A percentile compares a stretch with the other conserved stretches of the same genome.
phyloP scores from a whole-genome alignment of 306 rosid species.

The Cicer yamashitae region DNA sequence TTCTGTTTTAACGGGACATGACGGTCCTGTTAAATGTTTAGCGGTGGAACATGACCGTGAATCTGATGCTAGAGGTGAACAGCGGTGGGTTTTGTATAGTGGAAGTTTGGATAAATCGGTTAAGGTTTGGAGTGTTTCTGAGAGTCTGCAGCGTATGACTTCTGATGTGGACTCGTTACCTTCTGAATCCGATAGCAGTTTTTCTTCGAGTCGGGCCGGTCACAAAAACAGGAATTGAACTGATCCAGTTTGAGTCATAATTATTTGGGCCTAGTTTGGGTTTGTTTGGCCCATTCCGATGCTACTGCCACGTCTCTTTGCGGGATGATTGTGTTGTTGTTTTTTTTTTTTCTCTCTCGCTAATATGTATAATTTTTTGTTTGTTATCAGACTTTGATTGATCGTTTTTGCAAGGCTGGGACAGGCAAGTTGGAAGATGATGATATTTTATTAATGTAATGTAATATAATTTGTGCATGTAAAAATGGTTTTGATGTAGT shows the following conservation, averaged over 20 bases:
- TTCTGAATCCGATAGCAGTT: conserved; percentile 64
- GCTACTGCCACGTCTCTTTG: not conserved
- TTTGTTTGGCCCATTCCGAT: not conserved
- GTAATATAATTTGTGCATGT: conserved; percentile 25
- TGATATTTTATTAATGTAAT: not conserved
- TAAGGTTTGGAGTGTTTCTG: conserved; percentile 87
- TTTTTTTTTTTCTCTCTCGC: not conserved
- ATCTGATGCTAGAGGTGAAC: conserved; percentile 22
- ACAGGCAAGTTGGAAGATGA: not conserved
- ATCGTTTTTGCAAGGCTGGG: conserved; percentile 33
- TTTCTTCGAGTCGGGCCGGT: conserved; percentile 57
- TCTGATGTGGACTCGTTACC: conserved; percentile 57
- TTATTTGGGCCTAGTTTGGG: not conserved
- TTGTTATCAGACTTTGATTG: conserved; percentile 33
- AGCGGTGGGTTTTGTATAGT: conserved; percentile 75
- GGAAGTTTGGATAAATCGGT: conserved; percentile 96
- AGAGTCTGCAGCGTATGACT: conserved; percentile 35
- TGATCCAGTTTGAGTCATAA: too few relatives aligned
- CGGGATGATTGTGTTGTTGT: conserved; percentile 22
- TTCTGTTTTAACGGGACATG: conserved; percentile 76
- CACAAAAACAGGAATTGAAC: conserved; percentile 31
- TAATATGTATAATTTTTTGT: not conserved
- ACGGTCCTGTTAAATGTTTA: conserved; percentile 87
- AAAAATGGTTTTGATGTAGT: conserved; percentile 37
- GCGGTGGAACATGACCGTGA: conserved; percentile 69